Conservation (phyloP, 148 eudicot genomes). For the Silene uniflora region DNA sequence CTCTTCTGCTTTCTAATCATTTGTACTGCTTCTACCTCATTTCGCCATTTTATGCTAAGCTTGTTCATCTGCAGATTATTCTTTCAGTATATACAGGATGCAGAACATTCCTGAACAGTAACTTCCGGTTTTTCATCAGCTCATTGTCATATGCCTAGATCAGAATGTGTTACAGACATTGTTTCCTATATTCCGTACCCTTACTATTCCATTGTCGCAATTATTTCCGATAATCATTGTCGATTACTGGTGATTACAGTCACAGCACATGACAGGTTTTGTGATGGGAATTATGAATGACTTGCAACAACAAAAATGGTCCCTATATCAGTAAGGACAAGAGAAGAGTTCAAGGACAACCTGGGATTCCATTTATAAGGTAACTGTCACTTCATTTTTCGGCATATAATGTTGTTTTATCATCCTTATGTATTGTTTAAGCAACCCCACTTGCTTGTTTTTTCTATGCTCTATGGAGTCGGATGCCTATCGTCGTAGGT, state of each 20-base stretch:
- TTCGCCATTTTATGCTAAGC: too few relatives aligned
- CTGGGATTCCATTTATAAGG: neutral
- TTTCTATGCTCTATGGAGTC: neutral
- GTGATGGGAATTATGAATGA: neutral
- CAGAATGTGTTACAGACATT: neutral
- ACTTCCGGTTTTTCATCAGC: neutral
- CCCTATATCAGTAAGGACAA: neutral
- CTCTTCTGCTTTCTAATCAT: too few relatives aligned
- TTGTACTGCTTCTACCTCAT: too few relatives aligned
- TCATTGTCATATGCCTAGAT: neutral
- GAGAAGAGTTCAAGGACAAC: neutral
- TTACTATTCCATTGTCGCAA: neutral
- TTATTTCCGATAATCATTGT: neutral
- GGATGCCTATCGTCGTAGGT: constrained; percentile 2
- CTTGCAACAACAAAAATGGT: neutral
- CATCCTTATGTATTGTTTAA: constrained; percentile 1
- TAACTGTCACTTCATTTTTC: neutral
- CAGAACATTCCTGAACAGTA: neutral
- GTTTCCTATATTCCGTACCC: too few relatives aligned
- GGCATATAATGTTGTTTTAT: constrained; percentile 1
- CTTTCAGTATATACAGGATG: neutral
- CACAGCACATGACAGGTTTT: constrained; percentile 12
- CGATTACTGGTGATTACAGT: neutral
- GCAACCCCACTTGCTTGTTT: neutral
- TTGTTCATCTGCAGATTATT: neutral